Conservation (phyloP, 495 filamentous ascomycete genomes). For the Tuber microsphaerosporum region DNA sequence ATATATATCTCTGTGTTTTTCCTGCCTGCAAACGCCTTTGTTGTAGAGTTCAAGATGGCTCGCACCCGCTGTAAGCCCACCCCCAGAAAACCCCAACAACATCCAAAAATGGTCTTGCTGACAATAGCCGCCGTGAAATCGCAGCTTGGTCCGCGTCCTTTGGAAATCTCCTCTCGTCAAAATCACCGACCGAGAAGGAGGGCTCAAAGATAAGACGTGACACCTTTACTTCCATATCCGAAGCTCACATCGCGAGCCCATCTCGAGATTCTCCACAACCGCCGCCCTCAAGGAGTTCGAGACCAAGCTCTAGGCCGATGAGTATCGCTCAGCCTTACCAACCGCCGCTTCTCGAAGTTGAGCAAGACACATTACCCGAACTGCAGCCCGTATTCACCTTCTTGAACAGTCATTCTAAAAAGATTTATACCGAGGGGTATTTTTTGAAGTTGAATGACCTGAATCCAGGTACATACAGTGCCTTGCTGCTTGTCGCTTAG, state of each 20-base stretch:
- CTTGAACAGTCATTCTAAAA: slow-evolving; percentile 91
- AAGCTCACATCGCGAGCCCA: slow-evolving; percentile 32
- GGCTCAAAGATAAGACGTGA: slow-evolving; percentile 28
- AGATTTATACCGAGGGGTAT: slow-evolving; percentile 95
- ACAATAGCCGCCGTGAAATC: slow-evolving; percentile 7
- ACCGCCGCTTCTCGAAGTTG: slow-evolving; percentile 78
- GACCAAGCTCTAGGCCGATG: slow-evolving; percentile 49
- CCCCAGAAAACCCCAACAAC: background rate
- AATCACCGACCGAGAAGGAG: slow-evolving; percentile 31
- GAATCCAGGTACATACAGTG: slow-evolving; percentile 62
- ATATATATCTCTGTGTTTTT: slow-evolving; percentile 32
- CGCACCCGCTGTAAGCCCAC: slow-evolving; percentile 38
- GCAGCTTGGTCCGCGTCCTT: slow-evolving; percentile 40
- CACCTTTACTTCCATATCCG: slow-evolving; percentile 34
- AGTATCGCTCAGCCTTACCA: slow-evolving; percentile 72
- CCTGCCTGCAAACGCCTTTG: background rate
- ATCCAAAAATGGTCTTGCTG: slow-evolving; percentile 25
- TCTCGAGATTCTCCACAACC: slow-evolving; percentile 31
- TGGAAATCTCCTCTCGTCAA: slow-evolving; percentile 33
- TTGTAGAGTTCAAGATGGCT: slow-evolving; percentile 27
- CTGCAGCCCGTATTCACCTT: slow-evolving; percentile 88
- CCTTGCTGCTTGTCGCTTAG: background rate
- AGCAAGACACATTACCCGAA: slow-evolving; percentile 78
- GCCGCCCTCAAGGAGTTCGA: slow-evolving; percentile 22
- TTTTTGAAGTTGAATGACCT: slow-evolving; percentile 93